Evolutionary conservation across 305 asterid genomes (phyloP).

Genomic region (Coffea humblotiana): DNA sequence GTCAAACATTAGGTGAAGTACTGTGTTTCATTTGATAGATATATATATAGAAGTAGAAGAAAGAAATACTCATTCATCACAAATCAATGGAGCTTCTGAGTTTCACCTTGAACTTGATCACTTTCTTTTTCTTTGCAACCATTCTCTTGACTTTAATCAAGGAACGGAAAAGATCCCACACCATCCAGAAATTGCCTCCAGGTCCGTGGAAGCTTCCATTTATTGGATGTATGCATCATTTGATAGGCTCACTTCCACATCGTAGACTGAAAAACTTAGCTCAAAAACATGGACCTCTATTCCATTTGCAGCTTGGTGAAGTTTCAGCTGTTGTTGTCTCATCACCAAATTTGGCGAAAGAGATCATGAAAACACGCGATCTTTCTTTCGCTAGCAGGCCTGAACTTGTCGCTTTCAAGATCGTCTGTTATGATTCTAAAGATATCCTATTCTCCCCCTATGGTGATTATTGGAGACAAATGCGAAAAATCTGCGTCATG

Average conservation of each 20-base stretch:
- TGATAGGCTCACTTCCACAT: constrained; percentile 25
- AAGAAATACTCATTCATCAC: too few species aligned
- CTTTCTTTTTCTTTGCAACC: too few species aligned
- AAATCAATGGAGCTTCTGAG: too few species aligned
- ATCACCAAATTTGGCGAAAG: constrained; percentile 32
- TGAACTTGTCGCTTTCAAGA: background rate
- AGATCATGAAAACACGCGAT: constrained; percentile 35
- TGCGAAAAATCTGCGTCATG: constrained; percentile 22
- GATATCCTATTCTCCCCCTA: constrained; percentile 20
- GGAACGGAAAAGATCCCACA: too few species aligned
- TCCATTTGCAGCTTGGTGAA: constrained; percentile 41
- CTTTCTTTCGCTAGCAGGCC: constrained; percentile 21
- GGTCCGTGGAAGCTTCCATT: too few species aligned
- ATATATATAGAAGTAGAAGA: too few species aligned
- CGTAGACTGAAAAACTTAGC: constrained; percentile 35
- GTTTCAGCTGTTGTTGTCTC: constrained; percentile 32
- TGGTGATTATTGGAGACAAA: constrained; percentile 31
- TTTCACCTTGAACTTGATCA: too few species aligned
- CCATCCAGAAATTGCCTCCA: too few species aligned
- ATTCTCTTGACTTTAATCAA: too few species aligned
- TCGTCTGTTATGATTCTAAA: constrained; percentile 4
- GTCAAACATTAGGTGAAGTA: too few species aligned
- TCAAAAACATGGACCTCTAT: constrained; percentile 33
- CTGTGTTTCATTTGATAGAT: too few species aligned
- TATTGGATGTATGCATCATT: too few species aligned